Evolutionary conservation across 192 early-diverging fungal species (phyloP).

Genomic region (Coemansia sp.): DNA sequence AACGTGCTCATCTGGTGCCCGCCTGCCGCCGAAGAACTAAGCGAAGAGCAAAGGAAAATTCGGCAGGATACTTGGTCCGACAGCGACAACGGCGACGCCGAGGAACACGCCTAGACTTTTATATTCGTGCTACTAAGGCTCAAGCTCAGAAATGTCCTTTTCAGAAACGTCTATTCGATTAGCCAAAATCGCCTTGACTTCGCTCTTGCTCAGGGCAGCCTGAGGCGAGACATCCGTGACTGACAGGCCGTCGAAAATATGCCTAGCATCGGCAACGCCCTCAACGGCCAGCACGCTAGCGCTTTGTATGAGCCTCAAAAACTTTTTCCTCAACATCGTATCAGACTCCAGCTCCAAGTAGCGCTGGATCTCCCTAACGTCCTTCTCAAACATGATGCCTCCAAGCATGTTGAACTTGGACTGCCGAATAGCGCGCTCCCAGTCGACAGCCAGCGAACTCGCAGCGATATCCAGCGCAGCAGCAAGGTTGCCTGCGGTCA

Average conservation of each 20-base stretch:
- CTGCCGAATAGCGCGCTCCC: constrained; percentile 81
- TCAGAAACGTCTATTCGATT: constrained; percentile 45
- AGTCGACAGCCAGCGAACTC: constrained; percentile 73
- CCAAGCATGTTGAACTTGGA: constrained; percentile 93
- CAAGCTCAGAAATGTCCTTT: constrained; percentile 11
- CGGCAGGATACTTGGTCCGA: constrained; percentile 40
- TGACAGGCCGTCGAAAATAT: constrained; percentile 14
- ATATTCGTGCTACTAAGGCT: neutral
- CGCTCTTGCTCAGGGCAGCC: constrained; percentile 11
- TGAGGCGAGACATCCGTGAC: constrained; percentile 3
- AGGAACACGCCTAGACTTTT: neutral
- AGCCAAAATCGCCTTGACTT: constrained; percentile 21
- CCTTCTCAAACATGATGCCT: constrained; percentile 89
- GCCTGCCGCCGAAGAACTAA: constrained; percentile 29
- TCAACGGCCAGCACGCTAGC: constrained; percentile 81
- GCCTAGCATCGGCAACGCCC: constrained; percentile 38
- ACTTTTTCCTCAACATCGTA: constrained; percentile 67
- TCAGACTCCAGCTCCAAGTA: constrained; percentile 63
- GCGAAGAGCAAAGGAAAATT: constrained; percentile 15
- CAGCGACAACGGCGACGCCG: neutral
- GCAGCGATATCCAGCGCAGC: constrained; percentile 63
- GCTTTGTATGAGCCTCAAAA: constrained; percentile 82
- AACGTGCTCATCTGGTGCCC: constrained; percentile 60
- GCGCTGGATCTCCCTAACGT: constrained; percentile 71
- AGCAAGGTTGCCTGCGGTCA: constrained; percentile 70